Base-by-base conservation (phyloP, 306 rosid genomes). In the Purshia tridentata region DNA sequence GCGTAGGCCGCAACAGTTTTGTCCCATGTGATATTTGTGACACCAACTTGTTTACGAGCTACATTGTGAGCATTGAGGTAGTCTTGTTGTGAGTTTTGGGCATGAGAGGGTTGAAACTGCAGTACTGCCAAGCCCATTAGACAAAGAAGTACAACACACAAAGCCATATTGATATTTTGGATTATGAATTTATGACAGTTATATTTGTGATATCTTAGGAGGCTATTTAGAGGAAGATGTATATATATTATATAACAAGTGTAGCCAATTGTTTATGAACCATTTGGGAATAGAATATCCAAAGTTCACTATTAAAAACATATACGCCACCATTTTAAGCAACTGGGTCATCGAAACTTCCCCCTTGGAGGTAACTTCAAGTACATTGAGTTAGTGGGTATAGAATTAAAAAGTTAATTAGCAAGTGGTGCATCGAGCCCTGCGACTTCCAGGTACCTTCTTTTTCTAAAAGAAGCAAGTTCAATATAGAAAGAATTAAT, bases 1-100 rank as follows among this genome's bases (percentile, higher is more conserved):
- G 88, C 86, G n/a, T 71, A 84, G 1, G 72, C 15, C 0, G 80
- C 84, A 0, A 81, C 69, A 0, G 44, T 51, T 13, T 37, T 11
- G 22, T 70, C 80, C 82, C 86, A 85, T 3, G 20, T 69, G 13
- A 81, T 4, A 0, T 59, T 13, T 0, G 70, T 56, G 0, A 74
- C 80, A 3, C 71, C 18, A 13, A 78, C 81, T 16, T 40, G 37
- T 0, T 22, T 0, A 1, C 83, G 83, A 23, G 83, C 85, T 0
- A 5, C 19, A 35, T 81, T 84, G 81, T 81, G 88, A 7, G 73
- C 81, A 8, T 71, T 23, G 64, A 81, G 40, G 56, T 40, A 75
- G 85, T 81, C 85, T 61, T 81, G 85, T 16, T 57, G 73, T 1
- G 88, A 77, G 83, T 81, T 73, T 75, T 77, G 87, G 39, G 85